A percentile compares a stretch with the other conserved stretches of the same genome.
phyloP scores from a whole-genome alignment of 2,329 filamentous ascomycete species.

The Ophiostoma novo-ulmi region DNA sequence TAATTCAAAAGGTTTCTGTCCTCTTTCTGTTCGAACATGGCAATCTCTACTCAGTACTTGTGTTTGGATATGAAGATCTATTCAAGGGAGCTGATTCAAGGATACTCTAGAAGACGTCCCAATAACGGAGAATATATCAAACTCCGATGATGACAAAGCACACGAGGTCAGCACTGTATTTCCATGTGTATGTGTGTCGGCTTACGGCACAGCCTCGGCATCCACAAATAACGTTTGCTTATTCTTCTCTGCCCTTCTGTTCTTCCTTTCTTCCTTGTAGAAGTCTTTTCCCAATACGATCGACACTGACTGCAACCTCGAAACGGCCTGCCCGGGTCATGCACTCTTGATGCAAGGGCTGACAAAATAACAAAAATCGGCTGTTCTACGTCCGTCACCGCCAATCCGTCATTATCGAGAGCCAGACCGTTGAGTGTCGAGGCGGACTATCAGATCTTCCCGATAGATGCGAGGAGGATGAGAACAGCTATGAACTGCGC shows the following conservation, averaged over 20 bases:
- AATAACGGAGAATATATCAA: neutral
- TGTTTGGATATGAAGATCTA: too few species aligned
- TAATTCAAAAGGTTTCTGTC: too few species aligned
- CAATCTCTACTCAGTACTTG: too few species aligned
- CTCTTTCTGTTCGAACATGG: too few species aligned
- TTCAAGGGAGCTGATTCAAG: too few species aligned
- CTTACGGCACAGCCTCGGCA: neutral
- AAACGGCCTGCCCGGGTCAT: neutral
- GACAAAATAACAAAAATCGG: too few species aligned
- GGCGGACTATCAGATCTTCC: neutral
- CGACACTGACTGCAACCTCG: neutral
- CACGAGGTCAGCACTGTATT: too few species aligned
- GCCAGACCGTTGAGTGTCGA: neutral
- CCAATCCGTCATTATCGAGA: too few species aligned
- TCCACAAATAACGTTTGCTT: neutral
- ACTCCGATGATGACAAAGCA: neutral
- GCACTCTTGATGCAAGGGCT: too few species aligned
- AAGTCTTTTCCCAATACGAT: neutral
- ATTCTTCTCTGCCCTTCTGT: neutral
- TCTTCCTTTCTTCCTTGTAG: neutral
- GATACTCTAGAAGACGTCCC: too few species aligned
- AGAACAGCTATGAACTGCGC: neutral
- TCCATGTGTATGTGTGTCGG: too few species aligned
- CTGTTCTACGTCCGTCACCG: too few species aligned
- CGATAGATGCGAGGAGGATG: neutral